Conservation (phyloP, 257 asterid genomes). For the Ilex asprella region DNA sequence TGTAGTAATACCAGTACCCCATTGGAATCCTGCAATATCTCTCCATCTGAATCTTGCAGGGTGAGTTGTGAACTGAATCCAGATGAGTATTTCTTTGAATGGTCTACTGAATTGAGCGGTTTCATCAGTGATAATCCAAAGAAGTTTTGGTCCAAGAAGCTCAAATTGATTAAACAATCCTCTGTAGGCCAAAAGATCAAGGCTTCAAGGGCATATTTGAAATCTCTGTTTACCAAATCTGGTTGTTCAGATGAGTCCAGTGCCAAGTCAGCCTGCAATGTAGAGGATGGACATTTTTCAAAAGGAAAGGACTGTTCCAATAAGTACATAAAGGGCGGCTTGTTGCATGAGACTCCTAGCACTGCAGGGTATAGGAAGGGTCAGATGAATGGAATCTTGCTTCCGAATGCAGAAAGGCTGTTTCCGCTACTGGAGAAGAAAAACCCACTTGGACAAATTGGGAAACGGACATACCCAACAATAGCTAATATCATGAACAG, state of each 20-base stretch:
- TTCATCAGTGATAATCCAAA: slow-evolving; percentile 30
- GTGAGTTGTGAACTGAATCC: slow-evolving; percentile 71
- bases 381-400: no score
- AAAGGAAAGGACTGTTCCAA: slow-evolving; percentile 9
- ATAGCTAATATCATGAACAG: slow-evolving; percentile 34
- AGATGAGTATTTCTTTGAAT: slow-evolving; percentile 55
- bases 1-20: slow-evolving; percentile 40
- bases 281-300: slow-evolving; percentile 7
- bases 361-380: no score
- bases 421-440: slow-evolving; percentile 14
- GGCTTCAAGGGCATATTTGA: slow-evolving; percentile 31
- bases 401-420: no score
- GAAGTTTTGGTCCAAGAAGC: slow-evolving; percentile 40
- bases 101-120: slow-evolving; percentile 59
- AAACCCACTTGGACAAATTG: slow-evolving; percentile 23
- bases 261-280: slow-evolving; percentile 14
- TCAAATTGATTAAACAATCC: slow-evolving; percentile 36
- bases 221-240: slow-evolving; percentile 32
- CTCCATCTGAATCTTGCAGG: slow-evolving; percentile 75
- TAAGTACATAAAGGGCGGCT: slow-evolving; percentile 14
- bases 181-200: slow-evolving; percentile 30
- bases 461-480: slow-evolving; percentile 34
- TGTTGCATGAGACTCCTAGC: no score
- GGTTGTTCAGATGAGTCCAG: slow-evolving; percentile 25
- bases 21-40: slow-evolving; percentile 38